phyloP scores from a whole-genome alignment of 768 basidiomycete species.

The Auriscalpium vulgare region DNA sequence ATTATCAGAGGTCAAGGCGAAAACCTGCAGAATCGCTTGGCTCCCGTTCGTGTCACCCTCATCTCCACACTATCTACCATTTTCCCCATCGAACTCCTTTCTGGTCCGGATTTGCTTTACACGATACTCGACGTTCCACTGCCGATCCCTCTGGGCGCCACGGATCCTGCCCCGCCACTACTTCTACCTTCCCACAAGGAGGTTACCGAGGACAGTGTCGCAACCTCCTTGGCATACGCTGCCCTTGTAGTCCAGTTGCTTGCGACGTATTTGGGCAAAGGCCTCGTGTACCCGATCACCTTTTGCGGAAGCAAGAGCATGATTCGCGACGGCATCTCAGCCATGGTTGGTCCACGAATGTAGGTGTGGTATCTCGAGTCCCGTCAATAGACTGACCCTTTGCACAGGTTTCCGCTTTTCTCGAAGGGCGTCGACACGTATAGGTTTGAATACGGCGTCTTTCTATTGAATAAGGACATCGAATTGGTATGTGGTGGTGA shows the following conservation, averaged over 20 bases:
- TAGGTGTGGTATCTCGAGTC: conserved; percentile 31
- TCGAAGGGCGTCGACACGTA: conserved; percentile 93
- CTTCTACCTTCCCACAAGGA: conserved; percentile 54
- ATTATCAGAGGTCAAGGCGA: conserved; percentile 37
- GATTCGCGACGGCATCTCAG: conserved; percentile 87
- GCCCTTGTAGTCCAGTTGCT: conserved; percentile 82
- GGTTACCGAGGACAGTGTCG: conserved; percentile 79
- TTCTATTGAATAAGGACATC: conserved; percentile 93
- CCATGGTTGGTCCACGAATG: conserved; percentile 94
- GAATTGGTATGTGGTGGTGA: conserved; percentile 59
- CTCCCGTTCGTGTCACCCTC: conserved; percentile 51
- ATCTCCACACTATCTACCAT: conserved; percentile 66
- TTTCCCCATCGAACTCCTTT: conserved; percentile 85
- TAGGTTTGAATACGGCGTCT: conserved; percentile 96
- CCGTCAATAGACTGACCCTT: neutral
- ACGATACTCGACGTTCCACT: conserved; percentile 83
- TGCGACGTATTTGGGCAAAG: conserved; percentile 67
- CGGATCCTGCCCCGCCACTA: conserved; percentile 81
- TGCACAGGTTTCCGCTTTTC: conserved; percentile 84
- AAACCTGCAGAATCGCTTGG: conserved; percentile 40
- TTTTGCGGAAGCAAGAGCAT: conserved; percentile 86
- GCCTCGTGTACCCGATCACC: conserved; percentile 82
- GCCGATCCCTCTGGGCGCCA: conserved; percentile 68
- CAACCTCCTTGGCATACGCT: conserved; percentile 85
- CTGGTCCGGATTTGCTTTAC: conserved; percentile 81